phyloP scores from a whole-genome alignment of 208 protist species.

The Trypanosoma avium region DNA sequence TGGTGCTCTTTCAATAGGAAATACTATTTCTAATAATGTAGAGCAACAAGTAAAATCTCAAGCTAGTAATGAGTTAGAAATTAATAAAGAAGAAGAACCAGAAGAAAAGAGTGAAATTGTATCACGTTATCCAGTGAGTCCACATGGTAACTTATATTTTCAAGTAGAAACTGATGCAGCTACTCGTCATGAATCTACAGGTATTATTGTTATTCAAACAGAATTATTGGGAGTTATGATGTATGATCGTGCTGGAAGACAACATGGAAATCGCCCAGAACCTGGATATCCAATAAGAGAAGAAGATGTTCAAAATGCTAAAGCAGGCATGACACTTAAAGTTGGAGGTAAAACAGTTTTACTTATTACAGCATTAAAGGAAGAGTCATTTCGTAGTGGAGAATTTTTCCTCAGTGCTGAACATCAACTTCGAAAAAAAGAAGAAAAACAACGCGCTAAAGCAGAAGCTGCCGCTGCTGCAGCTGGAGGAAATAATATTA shows the following conservation, averaged over 20 bases:
- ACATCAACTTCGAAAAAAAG: conserved; percentile 75
- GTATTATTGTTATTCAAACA: conserved; percentile 83
- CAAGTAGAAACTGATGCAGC: conserved; percentile 83
- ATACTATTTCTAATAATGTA: not conserved
- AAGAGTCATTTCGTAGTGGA: conserved; percentile 84
- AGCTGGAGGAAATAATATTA: conserved; percentile 28
- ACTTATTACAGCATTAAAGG: conserved; percentile 76
- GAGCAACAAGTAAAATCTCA: not conserved
- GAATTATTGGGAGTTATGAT: conserved; percentile 75
- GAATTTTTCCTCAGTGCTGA: conserved; percentile 89
- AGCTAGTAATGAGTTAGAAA: not conserved
- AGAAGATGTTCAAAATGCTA: conserved; percentile 61
- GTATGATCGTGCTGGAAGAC: conserved; percentile 83
- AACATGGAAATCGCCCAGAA: conserved; percentile 81
- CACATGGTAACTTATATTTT: conserved; percentile 84
- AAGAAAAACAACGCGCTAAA: conserved; percentile 79
- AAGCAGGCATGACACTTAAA: conserved; percentile 59
- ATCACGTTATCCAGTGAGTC: conserved; percentile 70
- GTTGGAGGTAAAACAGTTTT: conserved; percentile 73
- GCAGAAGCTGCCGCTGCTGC: conserved; percentile 54
- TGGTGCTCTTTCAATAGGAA: not conserved
- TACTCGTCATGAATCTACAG: conserved; percentile 76
- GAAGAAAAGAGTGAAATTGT: conserved; percentile 40
- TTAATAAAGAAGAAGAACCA: not conserved
- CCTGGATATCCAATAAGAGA: conserved; percentile 81